Evolutionary conservation across 228 moss, liverwort and hornwort species (phyloP).

Genomic region (Sphagnum magellanicum): DNA sequence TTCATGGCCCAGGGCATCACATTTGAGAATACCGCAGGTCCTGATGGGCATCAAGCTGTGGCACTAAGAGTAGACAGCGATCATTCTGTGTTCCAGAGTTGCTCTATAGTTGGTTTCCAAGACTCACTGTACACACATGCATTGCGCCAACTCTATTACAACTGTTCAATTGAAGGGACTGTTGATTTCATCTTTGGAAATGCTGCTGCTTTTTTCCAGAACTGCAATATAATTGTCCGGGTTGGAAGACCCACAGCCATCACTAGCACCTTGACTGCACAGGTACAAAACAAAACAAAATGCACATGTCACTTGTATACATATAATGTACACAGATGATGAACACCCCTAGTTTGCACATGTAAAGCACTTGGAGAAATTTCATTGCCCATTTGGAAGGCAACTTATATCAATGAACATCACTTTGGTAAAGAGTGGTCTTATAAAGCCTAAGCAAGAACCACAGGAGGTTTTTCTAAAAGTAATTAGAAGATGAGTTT

Average conservation of each 20-base stretch:
- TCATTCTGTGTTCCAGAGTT: constrained; percentile 48
- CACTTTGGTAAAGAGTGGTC: too few species aligned
- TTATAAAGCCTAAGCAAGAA: too few species aligned
- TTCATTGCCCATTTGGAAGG: too few species aligned
- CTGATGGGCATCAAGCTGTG: constrained; percentile 59
- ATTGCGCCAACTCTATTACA: constrained; percentile 64
- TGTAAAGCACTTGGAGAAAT: too few species aligned
- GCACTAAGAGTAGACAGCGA: constrained; percentile 73
- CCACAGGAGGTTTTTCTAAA: too few species aligned
- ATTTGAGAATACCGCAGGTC: constrained; percentile 76
- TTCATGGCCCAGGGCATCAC: constrained; percentile 65
- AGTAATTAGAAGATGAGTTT: too few species aligned
- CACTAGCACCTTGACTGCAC: constrained; percentile 51
- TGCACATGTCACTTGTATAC: too few species aligned
- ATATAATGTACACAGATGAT: too few species aligned
- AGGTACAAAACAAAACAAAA: constrained; percentile 16
- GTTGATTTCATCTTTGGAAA: constrained; percentile 86
- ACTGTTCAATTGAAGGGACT: constrained; percentile 66
- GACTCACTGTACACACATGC: constrained; percentile 75
- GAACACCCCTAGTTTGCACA: too few species aligned
- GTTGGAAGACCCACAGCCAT: constrained; percentile 11
- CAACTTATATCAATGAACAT: too few species aligned
- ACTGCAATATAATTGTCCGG: constrained; percentile 45
- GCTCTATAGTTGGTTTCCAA: constrained; percentile 62
- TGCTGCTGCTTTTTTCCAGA: constrained; percentile 49